Percentiles rank a stretch among this genome's conserved stretches.
These are phyloP conservation scores for Linnemannia zychae DNA, from an alignment of 192 early-diverging fungal species.

Conservation along the genomic window DNA sequence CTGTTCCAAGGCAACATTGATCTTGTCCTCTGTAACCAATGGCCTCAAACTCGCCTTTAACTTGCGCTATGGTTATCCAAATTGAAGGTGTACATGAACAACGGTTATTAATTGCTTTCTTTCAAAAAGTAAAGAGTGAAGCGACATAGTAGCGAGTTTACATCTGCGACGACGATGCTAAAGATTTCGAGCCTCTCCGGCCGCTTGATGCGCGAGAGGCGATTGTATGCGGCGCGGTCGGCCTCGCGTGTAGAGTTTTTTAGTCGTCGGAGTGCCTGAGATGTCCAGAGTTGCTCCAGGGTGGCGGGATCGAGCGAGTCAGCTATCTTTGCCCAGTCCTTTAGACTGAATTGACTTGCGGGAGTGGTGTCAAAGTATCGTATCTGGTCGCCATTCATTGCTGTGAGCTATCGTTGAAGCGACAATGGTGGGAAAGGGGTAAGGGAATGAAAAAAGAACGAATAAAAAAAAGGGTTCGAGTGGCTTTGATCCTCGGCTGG, in stretches of 20 bases:
- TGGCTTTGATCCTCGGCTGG: neutral
- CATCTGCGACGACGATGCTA: neutral
- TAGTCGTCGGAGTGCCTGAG: neutral
- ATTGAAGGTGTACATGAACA: no score
- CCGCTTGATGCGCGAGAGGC: neutral
- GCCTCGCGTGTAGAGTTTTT: neutral
- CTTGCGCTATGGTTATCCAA: neutral
- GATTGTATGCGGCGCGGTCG: slow-evolving; percentile 3
- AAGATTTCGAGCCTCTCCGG: neutral
- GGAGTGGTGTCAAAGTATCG: neutral
- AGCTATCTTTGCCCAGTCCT: neutral
- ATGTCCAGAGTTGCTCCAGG: neutral
- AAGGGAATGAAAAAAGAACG: neutral
- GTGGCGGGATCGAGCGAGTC: neutral
- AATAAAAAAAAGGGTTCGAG: neutral
- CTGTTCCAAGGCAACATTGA: neutral
- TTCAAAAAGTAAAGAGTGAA: neutral
- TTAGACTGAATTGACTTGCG: neutral
- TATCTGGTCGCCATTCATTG: neutral
- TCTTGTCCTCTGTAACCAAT: slow-evolving; percentile 1
- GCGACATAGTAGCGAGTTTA: no score
- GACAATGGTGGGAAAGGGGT: neutral
- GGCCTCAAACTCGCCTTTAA: neutral
- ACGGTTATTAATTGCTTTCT: neutral
- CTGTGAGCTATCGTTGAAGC: neutral